These are phyloP conservation scores for Dothideomycetes sp. DNA, from an alignment of 2,329 filamentous ascomycete genomes.

Conservation along the genomic window DNA sequence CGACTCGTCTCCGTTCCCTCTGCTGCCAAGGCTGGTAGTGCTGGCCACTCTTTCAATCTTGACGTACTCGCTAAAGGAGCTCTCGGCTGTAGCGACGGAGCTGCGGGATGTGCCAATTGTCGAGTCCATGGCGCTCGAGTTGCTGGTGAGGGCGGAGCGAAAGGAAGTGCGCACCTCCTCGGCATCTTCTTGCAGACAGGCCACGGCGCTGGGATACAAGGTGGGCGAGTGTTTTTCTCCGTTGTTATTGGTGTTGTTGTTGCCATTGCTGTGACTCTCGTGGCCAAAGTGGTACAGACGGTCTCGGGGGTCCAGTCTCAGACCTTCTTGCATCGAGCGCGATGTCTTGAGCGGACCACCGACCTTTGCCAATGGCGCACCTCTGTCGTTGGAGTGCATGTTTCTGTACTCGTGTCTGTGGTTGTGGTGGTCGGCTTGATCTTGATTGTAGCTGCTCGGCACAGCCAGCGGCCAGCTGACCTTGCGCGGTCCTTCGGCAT, in stretches of 20 bases:
- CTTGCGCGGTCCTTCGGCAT: neutral
- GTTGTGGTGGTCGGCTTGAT: neutral
- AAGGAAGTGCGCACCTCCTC: conserved; percentile 41
- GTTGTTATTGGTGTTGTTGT: no score
- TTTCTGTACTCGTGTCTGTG: no score
- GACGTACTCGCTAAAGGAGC: conserved; percentile 59
- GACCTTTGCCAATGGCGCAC: neutral
- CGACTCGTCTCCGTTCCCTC: neutral
- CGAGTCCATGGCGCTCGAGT: conserved; percentile 47
- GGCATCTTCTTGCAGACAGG: conserved; percentile 24
- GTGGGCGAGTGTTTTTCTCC: no score
- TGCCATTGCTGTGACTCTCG: no score
- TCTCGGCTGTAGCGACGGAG: conserved; percentile 69
- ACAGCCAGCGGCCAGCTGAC: neutral
- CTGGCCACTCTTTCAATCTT: conserved; percentile 36
- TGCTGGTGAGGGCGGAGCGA: conserved; percentile 47
- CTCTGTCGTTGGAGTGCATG: no score
- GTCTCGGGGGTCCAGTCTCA: conserved; percentile 16
- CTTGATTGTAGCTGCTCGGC: neutral
- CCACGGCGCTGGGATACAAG: no score
- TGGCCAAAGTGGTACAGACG: no score
- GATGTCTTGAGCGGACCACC: conserved; percentile 12
- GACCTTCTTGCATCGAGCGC: conserved; percentile 26
- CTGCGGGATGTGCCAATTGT: conserved; percentile 65
- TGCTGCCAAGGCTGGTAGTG: conserved; percentile 23